Percentiles rank a stretch among this genome's conserved stretches.
Conservation (phyloP, 1,284 basidiomycete species). For the Fomitopsis schrenkii region DNA sequence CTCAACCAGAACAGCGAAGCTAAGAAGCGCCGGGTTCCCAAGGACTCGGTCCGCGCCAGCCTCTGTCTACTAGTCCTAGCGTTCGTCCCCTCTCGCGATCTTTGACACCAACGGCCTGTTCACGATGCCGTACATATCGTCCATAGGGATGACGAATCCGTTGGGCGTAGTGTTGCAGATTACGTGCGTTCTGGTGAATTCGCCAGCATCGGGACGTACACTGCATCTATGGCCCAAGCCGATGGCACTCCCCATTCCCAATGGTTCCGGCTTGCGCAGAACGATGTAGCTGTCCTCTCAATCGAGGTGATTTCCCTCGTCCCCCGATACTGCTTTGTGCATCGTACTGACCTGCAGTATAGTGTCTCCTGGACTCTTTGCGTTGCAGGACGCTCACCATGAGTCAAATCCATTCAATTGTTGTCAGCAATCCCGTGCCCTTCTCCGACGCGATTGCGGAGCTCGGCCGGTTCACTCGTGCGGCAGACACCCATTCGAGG, state of each 20-base stretch:
- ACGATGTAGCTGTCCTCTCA: background rate
- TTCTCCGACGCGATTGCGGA: slow-evolving; percentile 1
- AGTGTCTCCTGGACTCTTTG: background rate
- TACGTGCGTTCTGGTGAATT: slow-evolving; percentile 1
- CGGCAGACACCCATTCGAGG: background rate
- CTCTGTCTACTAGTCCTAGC: background rate
- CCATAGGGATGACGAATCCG: background rate
- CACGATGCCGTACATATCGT: background rate
- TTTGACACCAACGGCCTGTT: too few relatives aligned
- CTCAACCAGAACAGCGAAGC: background rate
- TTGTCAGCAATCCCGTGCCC: background rate
- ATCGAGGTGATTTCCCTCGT: background rate
- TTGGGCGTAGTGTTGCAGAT: slow-evolving; percentile 2
- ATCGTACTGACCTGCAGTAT: background rate
- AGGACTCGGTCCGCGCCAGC: background rate
- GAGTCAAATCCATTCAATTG: background rate
- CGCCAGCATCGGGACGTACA: slow-evolving; percentile 1
- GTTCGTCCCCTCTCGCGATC: background rate
- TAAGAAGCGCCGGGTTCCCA: background rate
- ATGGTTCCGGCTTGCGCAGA: background rate
- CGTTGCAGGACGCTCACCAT: background rate
- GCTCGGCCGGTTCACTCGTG: background rate
- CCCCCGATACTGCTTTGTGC: too few relatives aligned
- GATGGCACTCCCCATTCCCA: background rate
- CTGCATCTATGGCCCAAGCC: slow-evolving; percentile 2